Evolutionary conservation across 2,329 filamentous ascomycete species (phyloP).

Genomic region (Aspergillus alliaceus): DNA sequence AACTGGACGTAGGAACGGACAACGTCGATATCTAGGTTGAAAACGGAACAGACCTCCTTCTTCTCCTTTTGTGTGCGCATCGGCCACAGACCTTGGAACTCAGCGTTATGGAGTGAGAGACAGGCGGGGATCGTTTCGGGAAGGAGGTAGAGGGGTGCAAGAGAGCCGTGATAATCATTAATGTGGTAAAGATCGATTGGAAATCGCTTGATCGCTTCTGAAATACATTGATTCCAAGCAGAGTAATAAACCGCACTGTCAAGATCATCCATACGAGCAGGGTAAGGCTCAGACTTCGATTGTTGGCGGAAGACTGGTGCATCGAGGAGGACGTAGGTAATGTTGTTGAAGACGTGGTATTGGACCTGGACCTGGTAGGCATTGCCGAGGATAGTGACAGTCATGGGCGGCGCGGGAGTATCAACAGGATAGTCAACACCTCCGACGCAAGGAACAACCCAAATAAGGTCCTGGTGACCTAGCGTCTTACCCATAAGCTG

Average conservation of each 20-base stretch:
- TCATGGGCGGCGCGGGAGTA: conserved; percentile 60
- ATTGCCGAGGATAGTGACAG: conserved; percentile 61
- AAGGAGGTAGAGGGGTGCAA: conserved; percentile 65
- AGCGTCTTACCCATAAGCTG: conserved; percentile 68
- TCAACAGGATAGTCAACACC: conserved; percentile 65
- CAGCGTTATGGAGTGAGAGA: conserved; percentile 67
- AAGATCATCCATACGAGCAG: conserved; percentile 68
- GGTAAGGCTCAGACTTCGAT: conserved; percentile 63
- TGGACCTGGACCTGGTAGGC: conserved; percentile 63
- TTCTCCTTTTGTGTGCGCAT: conserved; percentile 63
- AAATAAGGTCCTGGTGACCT: conserved; percentile 64
- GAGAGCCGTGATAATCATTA: conserved; percentile 65
- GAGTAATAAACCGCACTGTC: conserved; percentile 69
- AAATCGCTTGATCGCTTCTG: conserved; percentile 62
- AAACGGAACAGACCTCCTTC: conserved; percentile 64
- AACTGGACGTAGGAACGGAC: conserved; percentile 65
- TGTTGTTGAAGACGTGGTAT: conserved; percentile 63
- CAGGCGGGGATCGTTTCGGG: conserved; percentile 63
- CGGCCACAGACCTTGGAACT: conserved; percentile 69
- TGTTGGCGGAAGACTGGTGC: conserved; percentile 67
- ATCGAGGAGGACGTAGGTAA: conserved; percentile 68
- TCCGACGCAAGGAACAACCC: conserved; percentile 63
- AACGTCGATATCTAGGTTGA: conserved; percentile 60
- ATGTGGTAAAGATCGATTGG: conserved; percentile 65
- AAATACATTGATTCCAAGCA: conserved; percentile 70